phyloP scores from a whole-genome alignment of 75 land plant species.

The Gnetum montanum region DNA sequence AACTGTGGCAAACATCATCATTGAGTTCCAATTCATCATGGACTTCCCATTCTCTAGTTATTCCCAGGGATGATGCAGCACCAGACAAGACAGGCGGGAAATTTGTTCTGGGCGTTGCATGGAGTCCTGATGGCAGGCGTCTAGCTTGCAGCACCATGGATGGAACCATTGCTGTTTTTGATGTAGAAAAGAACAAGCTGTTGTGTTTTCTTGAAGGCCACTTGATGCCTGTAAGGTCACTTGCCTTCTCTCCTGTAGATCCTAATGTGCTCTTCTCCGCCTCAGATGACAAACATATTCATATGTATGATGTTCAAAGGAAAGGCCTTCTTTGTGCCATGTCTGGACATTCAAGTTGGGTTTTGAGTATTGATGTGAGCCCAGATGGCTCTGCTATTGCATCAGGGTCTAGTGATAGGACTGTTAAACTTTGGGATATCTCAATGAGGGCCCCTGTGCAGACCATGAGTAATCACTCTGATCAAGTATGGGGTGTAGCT shows the following conservation, averaged over 20 bases:
- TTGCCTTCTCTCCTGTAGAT: constrained; percentile 75
- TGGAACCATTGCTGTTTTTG: constrained; percentile 86
- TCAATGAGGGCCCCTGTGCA: constrained; percentile 76
- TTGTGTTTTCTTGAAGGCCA: constrained; percentile 89
- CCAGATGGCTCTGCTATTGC: constrained; percentile 89
- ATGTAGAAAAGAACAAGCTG: constrained; percentile 65
- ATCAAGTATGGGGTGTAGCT: constrained; percentile 96
- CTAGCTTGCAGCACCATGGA: constrained; percentile 96
- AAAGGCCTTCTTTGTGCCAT: constrained; percentile 59
- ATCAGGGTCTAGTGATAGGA: constrained; percentile 81
- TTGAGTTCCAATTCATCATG: too few relatives aligned
- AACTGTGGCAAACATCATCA: constrained; percentile 81
- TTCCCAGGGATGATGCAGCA: constrained; percentile 65
- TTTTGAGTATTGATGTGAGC: constrained; percentile 79
- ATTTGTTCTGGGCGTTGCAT: constrained; percentile 94
- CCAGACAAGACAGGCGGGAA: constrained; percentile 69
- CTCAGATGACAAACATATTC: constrained; percentile 83
- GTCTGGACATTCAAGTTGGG: constrained; percentile 92
- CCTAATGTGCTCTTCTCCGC: constrained; percentile 71
- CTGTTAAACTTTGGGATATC: constrained; percentile 88
- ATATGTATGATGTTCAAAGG: constrained; percentile 90
- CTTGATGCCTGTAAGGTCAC: constrained; percentile 86
- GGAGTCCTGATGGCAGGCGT: constrained; percentile 86
- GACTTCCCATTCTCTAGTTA: constrained; percentile 35
- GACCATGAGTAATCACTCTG: constrained; percentile 77